phyloP scores from a whole-genome alignment of 78 protist genomes.

The Dictyostelium capitatum region DNA sequence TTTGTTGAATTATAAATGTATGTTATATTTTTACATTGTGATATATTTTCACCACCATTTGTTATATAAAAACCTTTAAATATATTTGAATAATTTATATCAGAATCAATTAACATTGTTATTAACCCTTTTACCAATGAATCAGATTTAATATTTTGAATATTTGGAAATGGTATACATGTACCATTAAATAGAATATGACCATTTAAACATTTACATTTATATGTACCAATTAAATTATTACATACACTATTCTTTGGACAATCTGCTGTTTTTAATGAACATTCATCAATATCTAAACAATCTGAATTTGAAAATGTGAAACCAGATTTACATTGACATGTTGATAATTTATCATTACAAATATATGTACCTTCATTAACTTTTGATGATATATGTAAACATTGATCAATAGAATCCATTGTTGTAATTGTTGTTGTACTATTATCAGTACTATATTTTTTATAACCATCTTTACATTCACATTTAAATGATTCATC shows the following conservation, averaged over 20 bases:
- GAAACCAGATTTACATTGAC: conserved; percentile 6
- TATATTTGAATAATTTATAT: not conserved
- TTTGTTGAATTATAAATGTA: not conserved
- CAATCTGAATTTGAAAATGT: not conserved
- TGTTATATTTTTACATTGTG: not conserved
- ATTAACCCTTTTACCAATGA: not conserved
- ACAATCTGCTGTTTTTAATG: not conserved
- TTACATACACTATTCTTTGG: conserved; percentile 16
- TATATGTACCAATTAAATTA: not conserved
- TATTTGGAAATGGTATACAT: not conserved
- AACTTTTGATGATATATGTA: not conserved
- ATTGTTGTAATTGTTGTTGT: not conserved
- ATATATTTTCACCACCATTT: not conserved
- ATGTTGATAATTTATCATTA: not conserved
- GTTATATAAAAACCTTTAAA: not conserved
- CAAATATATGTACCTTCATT: not conserved
- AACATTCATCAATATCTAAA: conserved; percentile 6
- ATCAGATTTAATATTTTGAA: not conserved
- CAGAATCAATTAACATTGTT: not conserved
- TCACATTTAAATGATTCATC: conserved; percentile 30
- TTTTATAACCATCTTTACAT: conserved; percentile 17
- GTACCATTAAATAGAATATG: not conserved
- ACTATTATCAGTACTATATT: not conserved
- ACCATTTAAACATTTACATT: not conserved
- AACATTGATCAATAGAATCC: no score